A percentile compares a stretch with the other conserved stretches of the same genome.
Evolutionary conservation across 2,329 filamentous ascomycete species (phyloP).

Genomic region (Paraphoma sp.): DNA sequence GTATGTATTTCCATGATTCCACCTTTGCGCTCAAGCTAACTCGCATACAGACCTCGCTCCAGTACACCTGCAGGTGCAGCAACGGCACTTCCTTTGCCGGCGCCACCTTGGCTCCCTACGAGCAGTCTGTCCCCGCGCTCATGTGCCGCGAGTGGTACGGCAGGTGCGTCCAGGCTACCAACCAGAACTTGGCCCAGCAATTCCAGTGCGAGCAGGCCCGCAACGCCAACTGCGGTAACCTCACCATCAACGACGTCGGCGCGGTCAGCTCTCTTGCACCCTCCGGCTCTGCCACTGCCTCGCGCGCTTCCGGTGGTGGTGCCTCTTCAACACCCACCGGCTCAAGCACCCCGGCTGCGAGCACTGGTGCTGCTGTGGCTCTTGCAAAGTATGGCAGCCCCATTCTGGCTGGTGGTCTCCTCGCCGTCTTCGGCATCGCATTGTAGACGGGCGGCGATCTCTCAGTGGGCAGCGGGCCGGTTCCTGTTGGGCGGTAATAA

Average conservation of each 20-base stretch:
- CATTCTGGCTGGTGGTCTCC: constrained; percentile 59
- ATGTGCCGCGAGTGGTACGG: constrained; percentile 62
- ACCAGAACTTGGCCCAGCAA: constrained; percentile 46
- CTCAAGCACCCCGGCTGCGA: constrained; percentile 31
- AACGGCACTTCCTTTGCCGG: constrained; percentile 60
- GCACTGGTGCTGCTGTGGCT: constrained; percentile 54
- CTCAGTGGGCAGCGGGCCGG: constrained; percentile 30
- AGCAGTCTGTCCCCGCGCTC: constrained; percentile 65
- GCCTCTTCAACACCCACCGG: constrained; percentile 37
- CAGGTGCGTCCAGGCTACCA: constrained; percentile 49
- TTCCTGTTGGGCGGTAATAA: constrained; percentile 34
- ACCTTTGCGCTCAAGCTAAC: constrained; percentile 21
- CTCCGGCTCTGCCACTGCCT: constrained; percentile 34
- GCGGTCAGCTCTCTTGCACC: constrained; percentile 8
- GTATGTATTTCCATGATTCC: constrained; percentile 52
- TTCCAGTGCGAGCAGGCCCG: constrained; percentile 53
- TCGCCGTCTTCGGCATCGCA: constrained; percentile 64
- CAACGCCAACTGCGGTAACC: constrained; percentile 59
- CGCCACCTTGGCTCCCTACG: constrained; percentile 53
- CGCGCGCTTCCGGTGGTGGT: constrained; percentile 28
- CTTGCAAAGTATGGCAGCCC: constrained; percentile 58
- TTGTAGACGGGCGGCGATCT: constrained; percentile 53
- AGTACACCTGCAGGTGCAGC: constrained; percentile 64
- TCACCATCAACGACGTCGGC: constrained; percentile 43
- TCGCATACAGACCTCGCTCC: constrained; percentile 54